Percentiles rank a stretch among this genome's conserved stretches.
Conservation (phyloP, 495 filamentous ascomycete species). For the Patellaria atrata region DNA sequence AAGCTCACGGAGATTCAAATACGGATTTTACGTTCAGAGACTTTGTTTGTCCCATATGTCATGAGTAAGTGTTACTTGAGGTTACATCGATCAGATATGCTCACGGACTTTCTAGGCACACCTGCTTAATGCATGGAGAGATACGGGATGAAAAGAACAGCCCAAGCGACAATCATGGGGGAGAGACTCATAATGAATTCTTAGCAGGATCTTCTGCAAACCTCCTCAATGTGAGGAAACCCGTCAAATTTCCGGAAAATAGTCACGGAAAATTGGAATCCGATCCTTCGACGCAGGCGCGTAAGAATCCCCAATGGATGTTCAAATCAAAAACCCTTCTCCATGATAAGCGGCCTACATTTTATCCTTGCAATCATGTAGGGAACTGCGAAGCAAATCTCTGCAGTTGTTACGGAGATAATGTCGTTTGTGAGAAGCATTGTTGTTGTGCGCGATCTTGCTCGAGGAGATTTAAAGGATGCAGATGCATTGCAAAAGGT, state of each 20-base stretch:
- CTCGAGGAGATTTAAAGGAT: slow-evolving; percentile 49
- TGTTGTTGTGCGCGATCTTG: slow-evolving; percentile 48
- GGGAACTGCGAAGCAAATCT: slow-evolving; percentile 28
- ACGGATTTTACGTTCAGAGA: not conserved
- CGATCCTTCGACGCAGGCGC: no score
- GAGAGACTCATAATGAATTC: no score
- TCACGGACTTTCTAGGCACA: slow-evolving; percentile 9
- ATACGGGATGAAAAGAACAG: slow-evolving; percentile 16
- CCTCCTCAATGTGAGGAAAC: no score
- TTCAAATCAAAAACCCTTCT: slow-evolving; percentile 5
- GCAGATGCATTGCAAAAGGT: slow-evolving; percentile 39
- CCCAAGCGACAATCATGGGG: no score
- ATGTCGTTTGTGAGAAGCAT: slow-evolving; percentile 50
- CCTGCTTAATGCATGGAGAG: slow-evolving; percentile 24
- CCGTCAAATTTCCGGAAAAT: no score
- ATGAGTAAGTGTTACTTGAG: slow-evolving; percentile 6
- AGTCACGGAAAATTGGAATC: no score
- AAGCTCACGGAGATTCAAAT: not conserved
- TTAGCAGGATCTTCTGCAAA: no score
- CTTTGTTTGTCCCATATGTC: slow-evolving; percentile 7
- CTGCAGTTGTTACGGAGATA: slow-evolving; percentile 39
- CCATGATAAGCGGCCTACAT: slow-evolving; percentile 19
- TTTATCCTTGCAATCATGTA: slow-evolving; percentile 28
- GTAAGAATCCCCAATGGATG: no score
- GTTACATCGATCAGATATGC: not conserved